Percentiles rank a stretch among this genome's conserved stretches.
Evolutionary conservation across 495 filamentous ascomycete genomes (phyloP).

Genomic region (Penicillium fimorum): DNA sequence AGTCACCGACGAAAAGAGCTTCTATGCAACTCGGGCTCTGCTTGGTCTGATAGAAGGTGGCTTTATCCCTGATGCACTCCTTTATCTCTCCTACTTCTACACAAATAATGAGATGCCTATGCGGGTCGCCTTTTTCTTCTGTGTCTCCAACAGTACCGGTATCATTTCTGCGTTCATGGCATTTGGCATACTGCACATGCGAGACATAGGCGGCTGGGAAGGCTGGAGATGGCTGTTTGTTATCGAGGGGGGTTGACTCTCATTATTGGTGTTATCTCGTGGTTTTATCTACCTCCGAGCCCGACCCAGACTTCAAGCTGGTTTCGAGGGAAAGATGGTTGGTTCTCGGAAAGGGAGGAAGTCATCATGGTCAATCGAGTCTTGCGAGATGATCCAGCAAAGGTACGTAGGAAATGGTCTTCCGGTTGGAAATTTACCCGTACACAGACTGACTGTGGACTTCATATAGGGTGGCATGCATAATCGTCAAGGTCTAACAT

Average conservation of each 20-base stretch:
- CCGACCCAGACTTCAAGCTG: slow-evolving; percentile 56
- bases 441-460: background rate
- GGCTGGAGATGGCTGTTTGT: slow-evolving; percentile 65
- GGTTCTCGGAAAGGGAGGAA: slow-evolving; percentile 64
- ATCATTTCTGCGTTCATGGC: slow-evolving; percentile 60
- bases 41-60: slow-evolving; percentile 23
- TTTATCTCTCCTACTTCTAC: slow-evolving; percentile 67
- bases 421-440: background rate
- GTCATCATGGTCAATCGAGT: slow-evolving; percentile 70
- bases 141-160: slow-evolving; percentile 53
- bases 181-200: slow-evolving; percentile 60
- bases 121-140: slow-evolving; percentile 60
- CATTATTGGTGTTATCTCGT: slow-evolving; percentile 55
- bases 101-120: slow-evolving; percentile 58
- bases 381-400: slow-evolving; percentile 67
- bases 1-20: slow-evolving; percentile 55
- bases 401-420: slow-evolving; percentile 34
- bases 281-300: slow-evolving; percentile 51
- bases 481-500: slow-evolving; percentile 55
- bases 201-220: slow-evolving; percentile 47
- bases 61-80: slow-evolving; percentile 28
- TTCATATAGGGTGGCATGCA: slow-evolving; percentile 37
- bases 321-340: slow-evolving; percentile 57
- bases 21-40: slow-evolving; percentile 40
- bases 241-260: slow-evolving; percentile 44